A percentile compares a stretch with the other conserved stretches of the same genome.
Conservation (phyloP, 1,284 basidiomycete genomes). For the Rhodotorula sp. region DNA sequence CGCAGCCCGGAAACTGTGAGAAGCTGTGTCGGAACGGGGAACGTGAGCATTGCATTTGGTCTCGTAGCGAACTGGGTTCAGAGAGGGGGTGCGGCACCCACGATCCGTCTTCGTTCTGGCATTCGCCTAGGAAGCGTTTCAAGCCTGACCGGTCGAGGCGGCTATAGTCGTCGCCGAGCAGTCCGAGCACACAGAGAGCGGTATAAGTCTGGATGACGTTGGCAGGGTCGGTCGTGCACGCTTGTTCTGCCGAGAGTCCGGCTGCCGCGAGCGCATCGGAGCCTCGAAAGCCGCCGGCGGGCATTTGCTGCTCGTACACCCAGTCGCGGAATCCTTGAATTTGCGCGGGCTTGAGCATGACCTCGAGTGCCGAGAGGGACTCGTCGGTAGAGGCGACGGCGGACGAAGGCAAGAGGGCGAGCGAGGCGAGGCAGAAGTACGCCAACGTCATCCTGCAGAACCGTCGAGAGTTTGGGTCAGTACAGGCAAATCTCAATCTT, state of each 20-base stretch:
- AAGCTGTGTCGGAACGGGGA: slow-evolving; percentile 58
- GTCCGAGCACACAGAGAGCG: slow-evolving; percentile 72
- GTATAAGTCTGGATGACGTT: slow-evolving; percentile 92
- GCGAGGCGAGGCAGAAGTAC: slow-evolving; percentile 42
- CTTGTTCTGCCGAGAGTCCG: too few species aligned
- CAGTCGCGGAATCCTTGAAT: slow-evolving; percentile 34
- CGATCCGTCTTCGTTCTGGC: slow-evolving; percentile 81
- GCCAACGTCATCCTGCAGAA: slow-evolving; percentile 42
- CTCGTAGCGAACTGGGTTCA: neutral
- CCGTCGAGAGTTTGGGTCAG: too few species aligned
- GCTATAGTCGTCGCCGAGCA: slow-evolving; percentile 76
- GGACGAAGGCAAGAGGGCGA: slow-evolving; percentile 37
- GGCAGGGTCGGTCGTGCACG: slow-evolving; percentile 48
- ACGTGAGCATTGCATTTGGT: neutral
- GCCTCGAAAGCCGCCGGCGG: slow-evolving; percentile 43
- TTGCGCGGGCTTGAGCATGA: slow-evolving; percentile 28
- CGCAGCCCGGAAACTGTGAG: slow-evolving; percentile 62
- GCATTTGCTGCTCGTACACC: slow-evolving; percentile 43
- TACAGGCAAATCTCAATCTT: neutral
- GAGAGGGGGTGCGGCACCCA: slow-evolving; percentile 48
- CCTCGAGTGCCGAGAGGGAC: slow-evolving; percentile 25
- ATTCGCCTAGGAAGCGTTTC: slow-evolving; percentile 62
- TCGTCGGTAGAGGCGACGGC: slow-evolving; percentile 15
- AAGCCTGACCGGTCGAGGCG: slow-evolving; percentile 66
- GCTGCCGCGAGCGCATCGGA: slow-evolving; percentile 25